These are phyloP conservation scores for Eucalyptus sp. DNA, from an alignment of 345 rosid species.

Conservation along the genomic window DNA sequence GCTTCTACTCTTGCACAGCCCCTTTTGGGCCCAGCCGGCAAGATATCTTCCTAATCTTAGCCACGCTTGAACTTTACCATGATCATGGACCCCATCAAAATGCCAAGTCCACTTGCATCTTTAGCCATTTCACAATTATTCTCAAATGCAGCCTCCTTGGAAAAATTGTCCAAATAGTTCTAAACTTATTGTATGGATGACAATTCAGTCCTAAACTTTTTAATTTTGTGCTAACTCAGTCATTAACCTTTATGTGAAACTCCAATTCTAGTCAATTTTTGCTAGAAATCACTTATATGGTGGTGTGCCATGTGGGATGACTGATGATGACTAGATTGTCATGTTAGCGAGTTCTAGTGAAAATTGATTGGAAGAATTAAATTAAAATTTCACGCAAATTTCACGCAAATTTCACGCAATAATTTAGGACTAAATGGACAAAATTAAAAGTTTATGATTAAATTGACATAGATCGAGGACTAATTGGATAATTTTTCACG, in stretches of 20 bases:
- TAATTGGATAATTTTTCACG: not conserved
- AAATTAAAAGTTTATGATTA: not conserved
- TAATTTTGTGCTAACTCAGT: not conserved
- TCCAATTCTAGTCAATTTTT: not conserved
- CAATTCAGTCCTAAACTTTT: no score
- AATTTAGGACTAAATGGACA: not conserved
- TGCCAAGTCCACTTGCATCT: not conserved
- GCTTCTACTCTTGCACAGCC: not conserved
- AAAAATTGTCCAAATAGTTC: no score
- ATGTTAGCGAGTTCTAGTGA: rapidly evolving
- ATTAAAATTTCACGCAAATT: not conserved
- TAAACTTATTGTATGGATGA: not conserved
- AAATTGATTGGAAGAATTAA: not conserved
- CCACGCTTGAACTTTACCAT: not conserved
- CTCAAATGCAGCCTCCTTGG: not conserved
- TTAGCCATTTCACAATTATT: not conserved
- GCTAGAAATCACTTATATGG: not conserved
- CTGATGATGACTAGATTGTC: not conserved
- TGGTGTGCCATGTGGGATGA: not conserved
- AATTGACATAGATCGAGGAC: no score
- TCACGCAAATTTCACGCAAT: rapidly evolving
- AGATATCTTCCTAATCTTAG: not conserved
- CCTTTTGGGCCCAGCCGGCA: not conserved
- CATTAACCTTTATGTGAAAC: not conserved
- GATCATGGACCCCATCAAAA: not conserved